Evolutionary conservation across 2,329 filamentous ascomycete genomes (phyloP).

Genomic region (Sordariomycetes sp.): DNA sequence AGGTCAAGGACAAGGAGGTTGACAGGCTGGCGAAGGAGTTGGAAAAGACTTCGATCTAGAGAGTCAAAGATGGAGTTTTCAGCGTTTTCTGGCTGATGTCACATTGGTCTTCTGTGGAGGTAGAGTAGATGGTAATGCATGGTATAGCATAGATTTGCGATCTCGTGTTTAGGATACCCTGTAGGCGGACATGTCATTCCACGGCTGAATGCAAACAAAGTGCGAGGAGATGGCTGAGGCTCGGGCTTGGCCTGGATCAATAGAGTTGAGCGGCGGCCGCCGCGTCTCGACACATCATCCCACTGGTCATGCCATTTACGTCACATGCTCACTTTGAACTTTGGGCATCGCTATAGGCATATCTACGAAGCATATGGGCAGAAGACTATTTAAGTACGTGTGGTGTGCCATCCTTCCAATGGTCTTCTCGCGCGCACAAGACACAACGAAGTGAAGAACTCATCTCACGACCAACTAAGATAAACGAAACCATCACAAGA

Average conservation of each 20-base stretch:
- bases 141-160: background rate
- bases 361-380: too few relatives aligned
- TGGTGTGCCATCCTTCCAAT: too few relatives aligned
- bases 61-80: background rate
- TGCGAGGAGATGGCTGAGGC: background rate
- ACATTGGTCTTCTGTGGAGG: background rate
- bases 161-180: background rate
- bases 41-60: conserved; percentile 54
- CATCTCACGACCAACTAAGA: background rate
- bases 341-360: too few relatives aligned
- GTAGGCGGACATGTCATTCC: background rate
- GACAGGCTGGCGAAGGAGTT: conserved; percentile 70
- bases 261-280: background rate
- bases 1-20: conserved; percentile 65
- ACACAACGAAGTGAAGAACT: too few relatives aligned
- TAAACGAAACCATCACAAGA: background rate
- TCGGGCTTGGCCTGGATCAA: background rate
- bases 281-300: background rate
- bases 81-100: background rate
- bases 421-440: too few relatives aligned
- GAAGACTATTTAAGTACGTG: too few relatives aligned
- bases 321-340: background rate
- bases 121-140: background rate
- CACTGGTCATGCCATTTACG: background rate
- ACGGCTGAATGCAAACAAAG: background rate